Base-by-base conservation (phyloP, 1,139 yeast species). In the Petasospora fabianii region DNA sequence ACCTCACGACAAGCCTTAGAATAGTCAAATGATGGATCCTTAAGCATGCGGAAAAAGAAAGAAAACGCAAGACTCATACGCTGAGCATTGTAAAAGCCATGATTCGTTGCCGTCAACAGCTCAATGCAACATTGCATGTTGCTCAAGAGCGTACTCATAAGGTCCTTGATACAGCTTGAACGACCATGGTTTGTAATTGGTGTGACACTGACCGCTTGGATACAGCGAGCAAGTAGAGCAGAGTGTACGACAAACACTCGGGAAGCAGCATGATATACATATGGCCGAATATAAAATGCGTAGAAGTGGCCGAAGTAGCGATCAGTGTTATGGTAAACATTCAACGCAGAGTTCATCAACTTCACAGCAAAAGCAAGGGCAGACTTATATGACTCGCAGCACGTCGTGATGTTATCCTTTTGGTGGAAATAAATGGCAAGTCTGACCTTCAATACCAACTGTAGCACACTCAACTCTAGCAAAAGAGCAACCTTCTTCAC, bases 401-500 rank as follows among this genome's bases (percentile, higher is more conserved):
- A 16, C 35, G 42, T 49, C 24, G 39, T 38, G 1, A 20, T 7
- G 20, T 51, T 42, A 2, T 34, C 35, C 5, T 6, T 9, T 2
- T 30, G 11, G 12, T 42, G 43, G 34, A 52, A 52, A 27, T 48
- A 47, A 3, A 24, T 21, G 8, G 43, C 20, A 5, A 53, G 32
- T 3, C 22, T 9, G 1, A 22, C 16, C 18, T n/a, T n/a, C n/a
- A n/a, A n/a, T n/a, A n/a, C n/a, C n/a, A n/a, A n/a, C n/a, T n/a
- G n/a, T n/a, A n/a, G n/a, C n/a, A n/a, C n/a, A n/a, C n/a, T n/a
- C n/a, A n/a, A n/a, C n/a, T n/a, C n/a, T n/a, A n/a, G n/a, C n/a
- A n/a, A n/a, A n/a, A n/a, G n/a, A n/a, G n/a, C n/a, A n/a, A 53
- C 33, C 27, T 39, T 52, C 27, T 49, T 50, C 3, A 44, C 43